A percentile compares a stretch with the other conserved stretches of the same genome.
Conservation (phyloP, 208 protist genomes). For the Herpetomonas tarakana region DNA sequence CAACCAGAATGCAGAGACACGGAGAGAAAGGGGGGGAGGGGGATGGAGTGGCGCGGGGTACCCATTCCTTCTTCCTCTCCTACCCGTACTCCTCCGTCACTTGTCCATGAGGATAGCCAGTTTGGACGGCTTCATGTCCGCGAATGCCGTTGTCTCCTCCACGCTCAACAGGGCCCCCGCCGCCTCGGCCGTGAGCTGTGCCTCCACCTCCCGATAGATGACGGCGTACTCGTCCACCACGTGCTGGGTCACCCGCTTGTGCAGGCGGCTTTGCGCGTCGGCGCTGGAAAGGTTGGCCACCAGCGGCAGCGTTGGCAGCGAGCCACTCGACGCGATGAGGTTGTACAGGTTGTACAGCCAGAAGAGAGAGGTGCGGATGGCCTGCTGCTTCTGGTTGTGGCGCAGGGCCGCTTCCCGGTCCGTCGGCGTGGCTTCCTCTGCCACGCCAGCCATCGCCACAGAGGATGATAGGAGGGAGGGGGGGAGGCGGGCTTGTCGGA, state of each 20-base stretch:
- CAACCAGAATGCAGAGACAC: too few species aligned
- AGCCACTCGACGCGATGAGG: constrained; percentile 41
- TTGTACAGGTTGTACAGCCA: constrained; percentile 52
- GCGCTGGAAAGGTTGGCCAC: constrained; percentile 31
- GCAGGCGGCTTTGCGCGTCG: constrained; percentile 21
- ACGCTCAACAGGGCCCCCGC: constrained; percentile 11
- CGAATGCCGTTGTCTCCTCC: constrained; percentile 3
- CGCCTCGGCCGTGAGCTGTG: constrained; percentile 17
- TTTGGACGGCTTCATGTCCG: background rate
- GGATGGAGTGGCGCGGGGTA: too few species aligned
- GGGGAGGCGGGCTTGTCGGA: background rate
- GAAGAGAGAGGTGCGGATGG: constrained; percentile 23
- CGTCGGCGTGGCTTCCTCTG: background rate
- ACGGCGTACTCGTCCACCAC: constrained; percentile 43
- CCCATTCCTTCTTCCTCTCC: too few species aligned
- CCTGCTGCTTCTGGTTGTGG: constrained; percentile 9
- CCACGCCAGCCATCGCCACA: background rate
- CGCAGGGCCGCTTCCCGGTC: constrained; percentile 9
- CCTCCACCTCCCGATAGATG: constrained; percentile 21
- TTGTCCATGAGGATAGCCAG: background rate
- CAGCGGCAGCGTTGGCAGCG: constrained; percentile 46
- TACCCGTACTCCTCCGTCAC: too few species aligned
- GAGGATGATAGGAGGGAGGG: background rate
- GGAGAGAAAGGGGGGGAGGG: too few species aligned
- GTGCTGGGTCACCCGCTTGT: constrained; percentile 17